Evolutionary conservation across 257 asterid species (phyloP).

Genomic region (Echites panduratus): DNA sequence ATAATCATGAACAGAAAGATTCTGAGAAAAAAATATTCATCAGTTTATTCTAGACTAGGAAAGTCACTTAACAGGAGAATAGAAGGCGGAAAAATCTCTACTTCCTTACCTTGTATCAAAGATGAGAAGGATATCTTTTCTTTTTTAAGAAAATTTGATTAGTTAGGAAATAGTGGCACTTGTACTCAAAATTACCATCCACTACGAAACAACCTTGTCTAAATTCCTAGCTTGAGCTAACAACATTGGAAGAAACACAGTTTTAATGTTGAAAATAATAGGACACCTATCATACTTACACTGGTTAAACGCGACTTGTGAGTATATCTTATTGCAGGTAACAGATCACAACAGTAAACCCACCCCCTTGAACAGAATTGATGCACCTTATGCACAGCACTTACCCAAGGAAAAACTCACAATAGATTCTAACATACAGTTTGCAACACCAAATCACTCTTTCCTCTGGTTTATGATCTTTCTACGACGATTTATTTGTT

Average conservation of each 20-base stretch:
- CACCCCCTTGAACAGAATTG: neutral
- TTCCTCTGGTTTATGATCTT: neutral
- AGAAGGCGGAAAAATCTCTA: neutral
- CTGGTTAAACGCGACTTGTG: neutral
- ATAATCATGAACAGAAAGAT: neutral
- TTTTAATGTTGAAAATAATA: neutral
- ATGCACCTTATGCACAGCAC: neutral
- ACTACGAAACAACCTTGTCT: neutral
- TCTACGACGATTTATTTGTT: neutral
- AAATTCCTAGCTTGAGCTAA: neutral
- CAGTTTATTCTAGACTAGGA: neutral
- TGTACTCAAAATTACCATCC: neutral
- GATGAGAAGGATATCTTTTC: neutral
- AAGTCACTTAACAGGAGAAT: neutral
- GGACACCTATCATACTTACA: constrained; percentile 1
- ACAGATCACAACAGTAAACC: neutral
- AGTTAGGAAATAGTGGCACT: neutral
- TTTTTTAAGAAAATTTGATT: neutral
- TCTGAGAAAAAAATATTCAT: neutral
- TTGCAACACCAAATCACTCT: neutral
- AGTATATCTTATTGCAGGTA: neutral
- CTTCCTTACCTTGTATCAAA: neutral
- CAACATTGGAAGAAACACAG: neutral
- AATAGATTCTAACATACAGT: neutral
- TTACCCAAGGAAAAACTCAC: neutral